Conservation (phyloP, 108 stramenopile genomes). For the Mediolabrus comicus region DNA sequence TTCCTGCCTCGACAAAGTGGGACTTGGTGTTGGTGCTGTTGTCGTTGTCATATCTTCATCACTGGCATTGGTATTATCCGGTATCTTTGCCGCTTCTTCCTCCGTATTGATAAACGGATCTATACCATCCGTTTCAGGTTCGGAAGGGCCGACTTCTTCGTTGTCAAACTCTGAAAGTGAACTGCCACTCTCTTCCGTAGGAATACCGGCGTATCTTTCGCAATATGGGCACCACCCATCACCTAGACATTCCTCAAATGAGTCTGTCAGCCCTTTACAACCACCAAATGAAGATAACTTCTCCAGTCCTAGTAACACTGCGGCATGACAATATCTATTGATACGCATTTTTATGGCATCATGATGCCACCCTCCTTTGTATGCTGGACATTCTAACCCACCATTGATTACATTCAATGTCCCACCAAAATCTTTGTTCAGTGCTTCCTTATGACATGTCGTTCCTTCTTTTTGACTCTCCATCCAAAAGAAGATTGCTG, state of each 20-base stretch:
- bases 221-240: conserved; percentile 41
- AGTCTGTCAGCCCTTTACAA: conserved; percentile 36
- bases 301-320: conserved; percentile 17
- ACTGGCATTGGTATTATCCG: background rate
- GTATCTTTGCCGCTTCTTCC: background rate
- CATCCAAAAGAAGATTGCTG: conserved; percentile 43
- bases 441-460: conserved; percentile 45
- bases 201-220: conserved; percentile 5
- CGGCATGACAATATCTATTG: conserved; percentile 44
- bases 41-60: background rate
- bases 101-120: no score
- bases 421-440: conserved; percentile 42
- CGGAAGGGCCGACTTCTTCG: no score
- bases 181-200: background rate
- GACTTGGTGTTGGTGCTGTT: conserved; percentile 1
- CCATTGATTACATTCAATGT: conserved; percentile 42
- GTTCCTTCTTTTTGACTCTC: conserved; percentile 40
- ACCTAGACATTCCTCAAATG: conserved; percentile 31
- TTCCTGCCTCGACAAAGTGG: background rate
- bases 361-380: conserved; percentile 37
- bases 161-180: background rate
- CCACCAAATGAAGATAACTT: conserved; percentile 33
- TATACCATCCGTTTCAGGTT: no score
- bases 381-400: conserved; percentile 44
- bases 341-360: conserved; percentile 43